Base-by-base conservation (phyloP, 2,329 filamentous ascomycete genomes). In the Mariannaea elegans region DNA sequence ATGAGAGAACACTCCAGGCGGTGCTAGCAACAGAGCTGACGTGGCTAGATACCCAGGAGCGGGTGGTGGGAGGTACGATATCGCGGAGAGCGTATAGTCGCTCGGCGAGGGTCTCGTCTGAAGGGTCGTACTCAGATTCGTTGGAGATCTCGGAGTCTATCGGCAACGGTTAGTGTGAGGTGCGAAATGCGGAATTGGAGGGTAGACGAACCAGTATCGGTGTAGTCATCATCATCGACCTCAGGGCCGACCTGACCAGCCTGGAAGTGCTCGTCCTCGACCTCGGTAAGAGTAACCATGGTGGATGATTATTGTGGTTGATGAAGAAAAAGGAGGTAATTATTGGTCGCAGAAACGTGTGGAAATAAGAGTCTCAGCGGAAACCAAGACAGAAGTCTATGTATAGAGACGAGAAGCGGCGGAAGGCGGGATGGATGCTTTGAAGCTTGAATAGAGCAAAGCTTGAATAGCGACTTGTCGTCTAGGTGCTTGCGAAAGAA, bases 281-380 rank as follows among this genome's bases (percentile, higher is more conserved):
- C 94, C 84, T 98, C 94, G 76, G 93, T 92, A 76, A 98, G 92
- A 81, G 94, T 93, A 79, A 98, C 94, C 94, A 98, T 97, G 72
- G 78, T 89, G 80, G 58, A 66, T 60, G 65, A 56, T 72, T 67
- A 51, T 46, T 44, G 18, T 34, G 50, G 27, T 44, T 46, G 48
- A 24, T 23, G 31, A 18, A 38, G 44, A 49, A 16, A 44, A 60
- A 55, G 23, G 34, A 38, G 41, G 53, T 47, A 18, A 39, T 65
- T 50, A 62, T 56, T 44, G 32, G 48, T 16, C 32, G 61, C 57
- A 14, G 27, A 62, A 48, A 21, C 38, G 21, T 16, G 47, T 13
- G 34, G 34, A n/a, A n/a, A 27, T 9, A 27, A n/a, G 24, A 9
- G 24, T 41, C 48, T 42, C 48, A 42, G 24, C 14, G 21, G 27